These are phyloP conservation scores for Trichosporon asahii DNA, from an alignment of 1,284 basidiomycete species.

Conservation along the genomic window DNA sequence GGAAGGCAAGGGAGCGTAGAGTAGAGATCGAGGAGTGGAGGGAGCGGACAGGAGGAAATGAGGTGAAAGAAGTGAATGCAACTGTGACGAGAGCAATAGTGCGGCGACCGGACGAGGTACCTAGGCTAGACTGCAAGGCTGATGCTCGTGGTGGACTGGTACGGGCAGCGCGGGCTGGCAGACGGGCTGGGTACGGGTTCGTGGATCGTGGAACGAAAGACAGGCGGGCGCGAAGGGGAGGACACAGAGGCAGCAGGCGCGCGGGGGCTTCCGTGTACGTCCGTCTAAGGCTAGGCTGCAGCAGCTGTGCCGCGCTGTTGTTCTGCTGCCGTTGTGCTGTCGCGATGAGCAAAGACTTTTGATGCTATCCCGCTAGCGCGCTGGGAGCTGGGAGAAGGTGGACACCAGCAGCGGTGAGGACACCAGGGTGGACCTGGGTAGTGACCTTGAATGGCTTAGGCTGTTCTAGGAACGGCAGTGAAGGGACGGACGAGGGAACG, in stretches of 20 bases:
- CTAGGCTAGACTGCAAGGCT: neutral
- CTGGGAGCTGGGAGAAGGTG: neutral
- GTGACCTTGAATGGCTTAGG: neutral
- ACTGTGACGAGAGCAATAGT: neutral
- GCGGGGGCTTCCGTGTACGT: too few species aligned
- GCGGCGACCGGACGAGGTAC: neutral
- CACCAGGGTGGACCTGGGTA: neutral
- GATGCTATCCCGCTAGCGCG: neutral
- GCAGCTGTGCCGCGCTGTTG: neutral
- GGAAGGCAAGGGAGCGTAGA: neutral
- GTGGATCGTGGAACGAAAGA: too few species aligned
- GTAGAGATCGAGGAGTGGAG: neutral
- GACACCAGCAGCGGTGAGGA: neutral
- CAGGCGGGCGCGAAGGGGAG: too few species aligned
- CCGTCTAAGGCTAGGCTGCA: neutral
- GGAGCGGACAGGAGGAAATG: neutral
- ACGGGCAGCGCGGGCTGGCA: neutral
- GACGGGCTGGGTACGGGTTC: neutral
- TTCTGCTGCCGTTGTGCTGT: neutral
- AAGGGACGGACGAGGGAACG: neutral
- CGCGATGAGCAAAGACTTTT: neutral
- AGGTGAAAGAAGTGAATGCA: neutral
- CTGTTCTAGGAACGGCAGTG: neutral
- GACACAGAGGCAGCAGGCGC: neutral
- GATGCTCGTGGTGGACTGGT: neutral